Evolutionary conservation across 2,329 filamentous ascomycete species (phyloP).

Genomic region (Neopestalotiopsis rosae): DNA sequence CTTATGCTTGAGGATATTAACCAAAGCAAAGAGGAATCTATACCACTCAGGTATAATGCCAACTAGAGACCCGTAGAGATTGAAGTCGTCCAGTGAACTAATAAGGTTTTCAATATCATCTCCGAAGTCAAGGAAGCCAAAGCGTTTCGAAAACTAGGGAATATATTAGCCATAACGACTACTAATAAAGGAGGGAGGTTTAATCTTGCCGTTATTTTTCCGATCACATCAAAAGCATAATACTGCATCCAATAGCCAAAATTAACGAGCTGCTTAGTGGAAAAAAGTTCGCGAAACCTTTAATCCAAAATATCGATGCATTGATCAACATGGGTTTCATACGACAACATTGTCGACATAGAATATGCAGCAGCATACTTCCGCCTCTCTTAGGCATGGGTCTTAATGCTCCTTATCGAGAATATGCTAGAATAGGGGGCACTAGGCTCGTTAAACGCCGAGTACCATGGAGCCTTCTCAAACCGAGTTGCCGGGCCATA

Average conservation of each 20-base stretch:
- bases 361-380: background rate
- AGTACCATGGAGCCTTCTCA: background rate
- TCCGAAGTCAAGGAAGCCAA: background rate
- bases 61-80: background rate
- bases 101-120: background rate
- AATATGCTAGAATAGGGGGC: background rate
- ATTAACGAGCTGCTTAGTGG: background rate
- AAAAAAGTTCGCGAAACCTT: background rate
- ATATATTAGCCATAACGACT: background rate
- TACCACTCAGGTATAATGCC: background rate
- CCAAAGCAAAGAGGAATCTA: background rate
- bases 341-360: background rate
- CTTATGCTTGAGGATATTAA: background rate
- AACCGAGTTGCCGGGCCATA: background rate
- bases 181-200: background rate
- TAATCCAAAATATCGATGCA: background rate
- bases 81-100: background rate
- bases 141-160: background rate
- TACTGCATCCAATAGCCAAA: slow-evolving; percentile 5
- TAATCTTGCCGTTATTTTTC: background rate
- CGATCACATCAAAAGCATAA: slow-evolving; percentile 6
- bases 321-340: background rate
- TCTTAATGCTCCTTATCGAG: background rate
- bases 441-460: background rate
- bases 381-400: background rate